phyloP scores from a whole-genome alignment of 2,329 filamentous ascomycete species.

The Phialophora verrucosa region DNA sequence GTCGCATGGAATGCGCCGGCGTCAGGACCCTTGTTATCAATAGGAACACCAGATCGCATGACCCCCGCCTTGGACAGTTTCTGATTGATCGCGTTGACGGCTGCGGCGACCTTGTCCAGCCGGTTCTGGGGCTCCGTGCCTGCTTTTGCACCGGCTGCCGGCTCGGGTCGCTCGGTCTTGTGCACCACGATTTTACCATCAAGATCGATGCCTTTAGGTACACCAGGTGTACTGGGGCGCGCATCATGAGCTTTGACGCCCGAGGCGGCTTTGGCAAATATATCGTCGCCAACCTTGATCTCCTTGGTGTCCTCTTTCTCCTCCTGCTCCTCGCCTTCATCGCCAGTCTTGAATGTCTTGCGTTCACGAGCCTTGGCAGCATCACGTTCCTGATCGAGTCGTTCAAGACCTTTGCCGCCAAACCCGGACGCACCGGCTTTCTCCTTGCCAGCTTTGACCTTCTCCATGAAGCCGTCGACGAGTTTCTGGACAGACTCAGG shows the following conservation, averaged over 20 bases:
- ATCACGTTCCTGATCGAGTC: constrained; percentile 88
- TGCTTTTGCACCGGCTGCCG: constrained; percentile 40
- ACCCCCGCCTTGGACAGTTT: constrained; percentile 88
- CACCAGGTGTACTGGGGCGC: constrained; percentile 45
- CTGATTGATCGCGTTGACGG: constrained; percentile 87
- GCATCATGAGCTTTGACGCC: constrained; percentile 69
- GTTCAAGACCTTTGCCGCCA: constrained; percentile 91
- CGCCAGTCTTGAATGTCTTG: constrained; percentile 87
- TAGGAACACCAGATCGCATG: constrained; percentile 87
- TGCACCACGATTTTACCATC: constrained; percentile 75
- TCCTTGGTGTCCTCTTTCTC: constrained; percentile 69
- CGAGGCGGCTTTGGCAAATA: constrained; percentile 65
- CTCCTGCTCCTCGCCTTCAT: constrained; percentile 77
- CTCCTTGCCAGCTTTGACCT: constrained; percentile 89
- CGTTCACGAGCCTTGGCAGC: constrained; percentile 83
- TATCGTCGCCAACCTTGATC: constrained; percentile 64
- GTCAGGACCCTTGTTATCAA: constrained; percentile 98
- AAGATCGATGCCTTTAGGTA: constrained; percentile 64
- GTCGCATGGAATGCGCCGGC: constrained; percentile 96
- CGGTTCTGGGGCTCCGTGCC: constrained; percentile 61
- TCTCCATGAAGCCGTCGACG: constrained; percentile 75
- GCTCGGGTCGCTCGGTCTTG: constrained; percentile 63
- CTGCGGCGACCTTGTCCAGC: constrained; percentile 86
- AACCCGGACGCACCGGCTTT: constrained; percentile 85
- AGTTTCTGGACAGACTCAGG: constrained; percentile 70